Evolutionary conservation across 2,329 filamentous ascomycete species (phyloP).

Genomic region (Monosporascus sp.): DNA sequence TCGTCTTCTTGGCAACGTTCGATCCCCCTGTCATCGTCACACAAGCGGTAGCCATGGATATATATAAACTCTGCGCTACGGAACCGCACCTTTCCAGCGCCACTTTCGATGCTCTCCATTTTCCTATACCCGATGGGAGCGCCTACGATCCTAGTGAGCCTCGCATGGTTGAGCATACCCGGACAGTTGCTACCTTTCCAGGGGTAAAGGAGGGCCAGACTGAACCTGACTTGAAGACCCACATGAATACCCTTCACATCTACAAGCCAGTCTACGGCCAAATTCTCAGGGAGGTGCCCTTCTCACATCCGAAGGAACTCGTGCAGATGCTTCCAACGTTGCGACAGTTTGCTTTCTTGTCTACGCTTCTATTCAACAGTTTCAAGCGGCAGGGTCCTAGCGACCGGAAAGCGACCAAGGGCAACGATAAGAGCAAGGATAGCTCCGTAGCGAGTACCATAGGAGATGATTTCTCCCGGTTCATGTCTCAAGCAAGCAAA

Average conservation of each 20-base stretch:
- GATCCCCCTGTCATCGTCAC: conserved; percentile 70
- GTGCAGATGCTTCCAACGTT: conserved; percentile 67
- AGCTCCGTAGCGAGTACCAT: conserved; percentile 15
- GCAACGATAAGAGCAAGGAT: conserved; percentile 9
- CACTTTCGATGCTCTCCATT: conserved; percentile 54
- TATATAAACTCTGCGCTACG: conserved; percentile 53
- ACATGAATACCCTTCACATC: conserved; percentile 60
- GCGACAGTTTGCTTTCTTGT: conserved; percentile 70
- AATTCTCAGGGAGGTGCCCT: conserved; percentile 62
- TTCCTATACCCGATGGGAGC: conserved; percentile 46
- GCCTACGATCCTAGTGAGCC: conserved; percentile 53
- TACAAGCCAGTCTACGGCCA: conserved; percentile 70
- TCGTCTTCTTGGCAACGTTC: conserved; percentile 69
- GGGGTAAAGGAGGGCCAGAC: conserved; percentile 20
- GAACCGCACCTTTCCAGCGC: conserved; percentile 35
- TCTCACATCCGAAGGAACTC: conserved; percentile 73
- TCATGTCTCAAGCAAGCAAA: conserved; percentile 9
- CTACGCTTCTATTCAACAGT: conserved; percentile 56
- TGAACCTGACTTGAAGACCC: conserved; percentile 28
- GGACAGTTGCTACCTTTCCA: conserved; percentile 39
- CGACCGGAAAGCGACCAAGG: conserved; percentile 17
- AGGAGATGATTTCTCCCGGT: conserved; percentile 15
- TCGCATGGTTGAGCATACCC: conserved; percentile 47
- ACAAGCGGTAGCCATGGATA: conserved; percentile 54
- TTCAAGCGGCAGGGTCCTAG: conserved; percentile 39